A percentile compares a stretch with the other conserved stretches of the same genome.
Evolutionary conservation across 495 filamentous ascomycete species (phyloP).

Genomic region (Cladorrhinum samala): DNA sequence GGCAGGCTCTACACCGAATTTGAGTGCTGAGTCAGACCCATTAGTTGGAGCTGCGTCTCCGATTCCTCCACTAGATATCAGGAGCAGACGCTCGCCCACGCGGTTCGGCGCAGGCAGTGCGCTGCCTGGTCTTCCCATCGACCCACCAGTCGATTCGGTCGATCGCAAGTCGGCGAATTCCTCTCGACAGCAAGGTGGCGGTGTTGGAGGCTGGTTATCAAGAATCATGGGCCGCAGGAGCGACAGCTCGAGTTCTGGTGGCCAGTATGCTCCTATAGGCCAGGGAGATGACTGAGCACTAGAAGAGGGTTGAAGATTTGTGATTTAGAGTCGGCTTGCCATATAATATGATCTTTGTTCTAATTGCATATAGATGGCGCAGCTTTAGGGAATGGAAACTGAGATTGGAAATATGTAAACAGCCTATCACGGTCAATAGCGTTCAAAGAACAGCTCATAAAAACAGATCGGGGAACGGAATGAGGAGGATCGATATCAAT

Average conservation of each 20-base stretch:
- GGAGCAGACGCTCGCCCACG: slow-evolving; percentile 27
- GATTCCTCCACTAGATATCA: slow-evolving; percentile 70
- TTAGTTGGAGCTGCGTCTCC: slow-evolving; percentile 68
- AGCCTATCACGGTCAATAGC: no score
- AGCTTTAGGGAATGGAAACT: neutral
- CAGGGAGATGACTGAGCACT: slow-evolving; percentile 36
- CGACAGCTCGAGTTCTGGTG: slow-evolving; percentile 24
- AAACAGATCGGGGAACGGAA: no score
- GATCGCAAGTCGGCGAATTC: slow-evolving; percentile 22
- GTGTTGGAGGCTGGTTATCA: slow-evolving; percentile 45
- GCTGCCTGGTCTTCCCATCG: slow-evolving; percentile 34
- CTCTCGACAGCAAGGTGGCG: slow-evolving; percentile 24
- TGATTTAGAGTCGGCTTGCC: neutral
- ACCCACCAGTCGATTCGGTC: slow-evolving; percentile 32
- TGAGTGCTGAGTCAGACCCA: slow-evolving; percentile 63
- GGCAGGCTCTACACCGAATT: slow-evolving; percentile 45
- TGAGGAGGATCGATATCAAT: no score
- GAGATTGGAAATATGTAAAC: neutral
- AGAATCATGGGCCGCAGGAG: slow-evolving; percentile 35
- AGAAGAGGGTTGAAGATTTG: slow-evolving; percentile 13
- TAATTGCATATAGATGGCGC: slow-evolving; percentile 34
- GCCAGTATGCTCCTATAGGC: slow-evolving; percentile 36
- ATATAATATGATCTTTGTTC: slow-evolving; percentile 8
- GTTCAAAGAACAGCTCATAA: no score
- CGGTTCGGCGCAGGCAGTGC: slow-evolving; percentile 27